phyloP scores from a whole-genome alignment of 495 filamentous ascomycete genomes.

The Neurospora cerealis region DNA sequence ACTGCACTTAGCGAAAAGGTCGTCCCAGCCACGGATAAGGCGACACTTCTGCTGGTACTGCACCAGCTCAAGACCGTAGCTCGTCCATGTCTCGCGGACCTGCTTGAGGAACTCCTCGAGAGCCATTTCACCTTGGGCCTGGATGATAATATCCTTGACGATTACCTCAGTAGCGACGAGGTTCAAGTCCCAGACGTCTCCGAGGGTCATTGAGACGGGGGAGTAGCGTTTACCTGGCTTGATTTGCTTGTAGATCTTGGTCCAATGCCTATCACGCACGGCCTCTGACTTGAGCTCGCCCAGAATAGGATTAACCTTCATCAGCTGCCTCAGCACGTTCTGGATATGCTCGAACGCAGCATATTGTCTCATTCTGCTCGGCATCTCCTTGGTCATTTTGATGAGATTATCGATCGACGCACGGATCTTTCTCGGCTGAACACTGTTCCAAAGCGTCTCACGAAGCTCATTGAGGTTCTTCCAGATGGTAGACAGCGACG shows the following conservation, averaged over 20 bases:
- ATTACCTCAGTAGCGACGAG: conserved; percentile 74
- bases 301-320: conserved; percentile 83
- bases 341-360: conserved; percentile 98
- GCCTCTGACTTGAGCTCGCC: conserved; percentile 94
- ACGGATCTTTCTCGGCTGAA: conserved; percentile 85
- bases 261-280: conserved; percentile 92
- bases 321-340: conserved; percentile 70
- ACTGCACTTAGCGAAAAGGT: conserved; percentile 95
- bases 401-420: conserved; percentile 80
- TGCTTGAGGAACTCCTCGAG: conserved; percentile 96
- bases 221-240: conserved; percentile 88
- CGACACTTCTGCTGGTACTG: conserved; percentile 97
- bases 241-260: conserved; percentile 89
- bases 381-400: conserved; percentile 99
- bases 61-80: conserved; percentile 86
- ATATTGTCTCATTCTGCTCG: conserved; percentile 96
- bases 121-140: conserved; percentile 97
- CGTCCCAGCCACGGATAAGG: conserved; percentile 95
- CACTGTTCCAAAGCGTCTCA: conserved; percentile 83
- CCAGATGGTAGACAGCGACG: conserved; percentile 90
- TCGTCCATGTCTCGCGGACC: conserved; percentile 93
- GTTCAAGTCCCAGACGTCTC: conserved; percentile 96
- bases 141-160: conserved; percentile 83
- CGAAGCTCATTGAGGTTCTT: conserved; percentile 88
- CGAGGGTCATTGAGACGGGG: conserved; percentile 83